Base-by-base conservation (phyloP, 441 rosid species). In the Mallotus japonicus region DNA sequence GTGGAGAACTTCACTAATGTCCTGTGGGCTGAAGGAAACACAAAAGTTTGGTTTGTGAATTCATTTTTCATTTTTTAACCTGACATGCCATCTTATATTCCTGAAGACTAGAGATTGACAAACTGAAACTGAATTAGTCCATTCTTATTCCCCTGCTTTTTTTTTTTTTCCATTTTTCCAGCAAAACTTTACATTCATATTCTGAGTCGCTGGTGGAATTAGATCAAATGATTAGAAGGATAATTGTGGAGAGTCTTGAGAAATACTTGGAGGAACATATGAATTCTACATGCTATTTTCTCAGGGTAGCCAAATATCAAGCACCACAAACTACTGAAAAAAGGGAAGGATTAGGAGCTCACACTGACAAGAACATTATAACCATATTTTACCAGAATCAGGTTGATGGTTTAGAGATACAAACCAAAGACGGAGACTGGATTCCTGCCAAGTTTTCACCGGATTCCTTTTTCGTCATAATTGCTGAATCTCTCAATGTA, bases 1-100 rank as follows among this genome's bases (percentile, higher is more conserved):
- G 81, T 85, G 55, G 80, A 73, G 0, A 79, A 44, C 55, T 88
- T 91, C 81, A 73, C 92, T 37, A 63, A 75, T 53, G 71, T 87
- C 76, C 83, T 91, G 86, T 88, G 93, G 92, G 89, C 93, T n/a
- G 71, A 83, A 56, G 93, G 95, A 73, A 87, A 88, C 69, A 37
- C 40, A 19, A 60, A 63, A 40, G 47, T 24, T 20, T n/a, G 92
- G 93, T 91, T 47, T 66, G 62, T 70, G n/a, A 28, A 19, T 56
- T 37, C 0, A 24, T 24, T 24, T 24, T 24, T 24, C 28, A 24
- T 24, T 24, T 24, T 24, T 24, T 24, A 1, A 24, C 28, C 28
- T 24, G 28, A 24, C 28, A 24, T 24, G 28, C 28, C 28, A 24
- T 24, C 28, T 24, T 24, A 24, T 24, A 24, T 24, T 24, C 28